These are phyloP conservation scores for Trichoderma koningii DNA, from an alignment of 2,329 filamentous ascomycete genomes.

Conservation along the genomic window DNA sequence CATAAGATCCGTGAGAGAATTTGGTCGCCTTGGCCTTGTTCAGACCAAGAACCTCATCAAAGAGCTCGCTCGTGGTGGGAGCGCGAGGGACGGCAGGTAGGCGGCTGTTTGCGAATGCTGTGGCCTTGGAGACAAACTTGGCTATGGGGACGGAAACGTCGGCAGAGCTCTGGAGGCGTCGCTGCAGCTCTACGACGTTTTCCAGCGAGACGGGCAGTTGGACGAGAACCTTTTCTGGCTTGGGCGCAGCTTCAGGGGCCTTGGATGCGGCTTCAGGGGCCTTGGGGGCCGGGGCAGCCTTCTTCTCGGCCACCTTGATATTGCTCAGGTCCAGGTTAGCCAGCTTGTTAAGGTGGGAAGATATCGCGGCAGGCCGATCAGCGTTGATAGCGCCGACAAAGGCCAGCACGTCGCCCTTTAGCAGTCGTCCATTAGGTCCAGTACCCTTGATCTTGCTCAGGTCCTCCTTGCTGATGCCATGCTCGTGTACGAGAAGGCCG, in stretches of 20 bases:
- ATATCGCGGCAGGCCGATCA: conserved; percentile 70
- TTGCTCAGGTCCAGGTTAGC: conserved; percentile 90
- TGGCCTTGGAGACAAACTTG: conserved; percentile 82
- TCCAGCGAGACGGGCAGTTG: conserved; percentile 76
- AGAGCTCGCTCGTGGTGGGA: conserved; percentile 78
- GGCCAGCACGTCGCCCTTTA: conserved; percentile 94
- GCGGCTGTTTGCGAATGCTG: conserved; percentile 83
- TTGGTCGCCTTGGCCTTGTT: conserved; percentile 50
- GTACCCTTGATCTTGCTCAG: conserved; percentile 81
- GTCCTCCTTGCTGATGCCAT: conserved; percentile 74
- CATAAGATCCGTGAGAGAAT: conserved; percentile 62
- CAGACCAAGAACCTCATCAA: conserved; percentile 82
- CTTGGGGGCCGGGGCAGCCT: conserved; percentile 44
- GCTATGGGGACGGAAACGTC: conserved; percentile 81
- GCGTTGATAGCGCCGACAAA: conserved; percentile 78
- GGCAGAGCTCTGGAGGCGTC: conserved; percentile 73
- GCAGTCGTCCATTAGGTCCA: conserved; percentile 81
- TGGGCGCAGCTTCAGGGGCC: conserved; percentile 47
- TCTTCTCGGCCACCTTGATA: conserved; percentile 74
- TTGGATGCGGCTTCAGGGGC: conserved; percentile 45
- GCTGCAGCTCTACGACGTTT: conserved; percentile 78
- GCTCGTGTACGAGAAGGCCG: conserved; percentile 74
- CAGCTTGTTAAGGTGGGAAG: conserved; percentile 71
- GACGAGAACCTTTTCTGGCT: conserved; percentile 58
- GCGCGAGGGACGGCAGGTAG: conserved; percentile 66